Base-by-base conservation (phyloP, 352 stramenopile genomes). In the Phytophthora cactorum region DNA sequence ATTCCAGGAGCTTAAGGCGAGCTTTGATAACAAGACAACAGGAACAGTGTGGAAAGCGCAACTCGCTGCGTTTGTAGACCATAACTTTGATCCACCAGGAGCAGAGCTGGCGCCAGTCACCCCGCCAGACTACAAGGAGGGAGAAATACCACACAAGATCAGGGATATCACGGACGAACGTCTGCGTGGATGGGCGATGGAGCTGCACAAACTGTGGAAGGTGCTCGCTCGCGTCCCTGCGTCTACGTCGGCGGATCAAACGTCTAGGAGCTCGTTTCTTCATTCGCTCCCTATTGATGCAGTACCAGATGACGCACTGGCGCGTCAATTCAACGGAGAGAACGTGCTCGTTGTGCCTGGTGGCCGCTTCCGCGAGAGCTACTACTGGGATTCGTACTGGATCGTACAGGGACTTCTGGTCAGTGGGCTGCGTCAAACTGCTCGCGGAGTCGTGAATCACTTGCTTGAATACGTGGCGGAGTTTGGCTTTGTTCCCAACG, bases 301-400 rank as follows among this genome's bases (percentile, higher is more conserved):
- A 51, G 50, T 55, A 34, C 50, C 64, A 10, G 17, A 28, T 15
- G 59, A 58, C 28, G 29, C 41, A 46, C 25, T 70, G 10, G n/a
- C 51, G 11, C 68, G 63, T 51, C 51, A 66, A n/a, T 66, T 70
- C 9, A 62, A 69, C 49, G 63, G 58, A 5, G 51, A 75, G 17
- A 84, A 89, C 32, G 73, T 93, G 32, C 66, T 97, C 31, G 82
- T 97, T 17, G 81, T 97, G 0, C 91, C 90, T 8, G 92, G 91
- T n/a, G 92, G 89, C 1, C 82, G 92, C 31, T 98, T 98, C 69
- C 86, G 92, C 5, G 93, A 98, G 71, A 90, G 75, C 31, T 98
- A 98, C 74, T 98, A 98, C 67, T 98, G 93, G 93, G 93, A 98
- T 70, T 93, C 84, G 47, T 97, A 92, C 74, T 98, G 93, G 93